Base-by-base conservation (phyloP, 2,329 filamentous ascomycete genomes). In the Botrytis fabae region DNA sequence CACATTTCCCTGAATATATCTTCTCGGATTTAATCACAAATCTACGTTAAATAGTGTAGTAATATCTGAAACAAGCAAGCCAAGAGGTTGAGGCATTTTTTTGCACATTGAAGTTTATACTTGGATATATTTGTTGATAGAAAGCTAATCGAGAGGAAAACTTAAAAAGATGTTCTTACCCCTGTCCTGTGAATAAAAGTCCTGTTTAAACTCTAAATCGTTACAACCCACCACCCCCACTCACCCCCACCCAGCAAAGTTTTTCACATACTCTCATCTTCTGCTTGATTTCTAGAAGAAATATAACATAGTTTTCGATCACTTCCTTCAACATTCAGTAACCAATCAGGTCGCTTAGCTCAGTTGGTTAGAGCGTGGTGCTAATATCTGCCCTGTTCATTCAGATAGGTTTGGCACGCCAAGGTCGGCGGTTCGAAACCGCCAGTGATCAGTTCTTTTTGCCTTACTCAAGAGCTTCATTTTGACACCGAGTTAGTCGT, bases 341-440 rank as follows among this genome's bases (percentile, higher is more conserved):
- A 54, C 25, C 16, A 54, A 54, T 22, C 5, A 54, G 65, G 65
- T 68, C 65, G 65, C 65, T 57, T 68, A 68, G 65, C 65, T 68
- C 65, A 68, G 65, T 28, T 68, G 65, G 65, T 68, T 57, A 68
- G 65, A 68, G 65, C 65, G 65, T 68, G 65, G 65, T 68, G 65
- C 65, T 68, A 68, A 68, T 68, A 65, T 63, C 40, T 18, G 25
- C 22, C 18, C 20, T 57, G 6, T 9, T 35, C 0, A 61, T 0
- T 38, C 38, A 38, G 7, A 38, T 38, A 38, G 38, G 38, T 38
- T 38, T 38, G 38, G 38, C 38, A 38, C 38, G 38, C 38, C 38
- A 38, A 38, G 38, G 38, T 38, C 38, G 38, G 38, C 38, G 38
- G 65, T 68, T 68, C 65, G 65, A 68, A 38, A 38, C 38, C 38